Base-by-base conservation (phyloP, 2,329 filamentous ascomycete species). In the Ophiostoma pallidulum region DNA sequence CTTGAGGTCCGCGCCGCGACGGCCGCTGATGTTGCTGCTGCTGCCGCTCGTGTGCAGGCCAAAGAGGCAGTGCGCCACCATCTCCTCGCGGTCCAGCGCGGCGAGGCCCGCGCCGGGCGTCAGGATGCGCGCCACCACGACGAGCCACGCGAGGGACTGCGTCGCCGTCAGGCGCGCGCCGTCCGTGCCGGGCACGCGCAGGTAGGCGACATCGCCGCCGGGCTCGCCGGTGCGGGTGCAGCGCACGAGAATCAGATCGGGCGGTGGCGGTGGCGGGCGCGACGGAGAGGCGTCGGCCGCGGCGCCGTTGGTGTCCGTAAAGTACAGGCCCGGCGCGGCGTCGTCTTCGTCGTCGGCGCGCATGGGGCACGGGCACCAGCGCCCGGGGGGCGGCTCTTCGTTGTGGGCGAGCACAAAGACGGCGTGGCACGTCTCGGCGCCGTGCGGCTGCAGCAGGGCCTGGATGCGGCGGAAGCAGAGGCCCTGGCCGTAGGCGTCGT, bases 51-150 rank as follows among this genome's bases (percentile, higher is more conserved):
- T 8, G 18, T 36, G 19, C 10, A 53, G 45, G 2, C 40, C 35
- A 2, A 53, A 20, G 12, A 14, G 16, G 12, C 45, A 43, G 20
- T 20, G 48, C 4, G 49, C 31, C n/a, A 44, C n/a, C 10, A 40
- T 12, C 7, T 37, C 32, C 2, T 9, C 14, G 7, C 19, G 14
- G 19, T 29, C n/a, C 10, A 40, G 35, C 7, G 37, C 22, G 9
- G 37, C 20, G 4, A 40, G 47, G 37, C 51, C 51, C 2, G 51
- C 47, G 14, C 51, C 51, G 3, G 51, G 51, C 3, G 46, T 48
- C 29, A 54, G 37, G 31, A 54, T 51, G 42, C 52, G 52, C 4
- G 48, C 50, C 14, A 44, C 39, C 10, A 45, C 22, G 12, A 45
- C 18, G 31, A 50, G 19, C 45, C 40, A 49, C 9, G 13, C 28